phyloP scores from a whole-genome alignment of 1,284 basidiomycete genomes.

The Apiotrichum mycotoxinovorans region DNA sequence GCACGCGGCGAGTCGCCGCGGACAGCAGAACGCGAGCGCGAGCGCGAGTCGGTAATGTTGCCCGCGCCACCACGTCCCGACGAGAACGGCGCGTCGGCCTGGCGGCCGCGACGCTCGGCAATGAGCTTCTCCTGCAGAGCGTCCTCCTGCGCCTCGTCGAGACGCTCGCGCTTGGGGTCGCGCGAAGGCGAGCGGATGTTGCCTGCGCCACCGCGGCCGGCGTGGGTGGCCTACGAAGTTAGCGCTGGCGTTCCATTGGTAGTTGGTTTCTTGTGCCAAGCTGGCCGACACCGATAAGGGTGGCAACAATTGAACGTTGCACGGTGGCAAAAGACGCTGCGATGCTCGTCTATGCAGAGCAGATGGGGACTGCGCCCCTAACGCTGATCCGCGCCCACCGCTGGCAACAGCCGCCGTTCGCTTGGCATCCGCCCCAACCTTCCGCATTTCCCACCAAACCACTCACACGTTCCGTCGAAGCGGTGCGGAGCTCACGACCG shows the following conservation, averaged over 20 bases:
- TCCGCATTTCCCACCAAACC: not conserved
- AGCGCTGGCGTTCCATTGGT: constrained; percentile 1
- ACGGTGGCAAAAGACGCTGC: too few relatives aligned
- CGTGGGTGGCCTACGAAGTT: constrained; percentile 36
- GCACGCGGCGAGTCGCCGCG: constrained; percentile 1
- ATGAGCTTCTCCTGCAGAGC: constrained; percentile 43
- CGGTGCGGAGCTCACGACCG: constrained; percentile 35
- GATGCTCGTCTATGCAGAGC: too few relatives aligned
- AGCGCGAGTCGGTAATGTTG: constrained; percentile 37
- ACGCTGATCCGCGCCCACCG: too few relatives aligned
- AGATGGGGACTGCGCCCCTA: too few relatives aligned
- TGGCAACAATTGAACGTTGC: not conserved
- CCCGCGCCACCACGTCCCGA: constrained; percentile 49
- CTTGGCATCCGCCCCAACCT: not conserved
- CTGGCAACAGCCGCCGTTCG: too few relatives aligned
- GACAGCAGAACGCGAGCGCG: constrained; percentile 26
- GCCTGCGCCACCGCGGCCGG: constrained; percentile 49
- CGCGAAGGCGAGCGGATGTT: constrained; percentile 47
- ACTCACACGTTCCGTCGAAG: constrained; percentile 35
- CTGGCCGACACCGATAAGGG: not conserved
- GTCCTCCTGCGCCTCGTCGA: constrained; percentile 40
- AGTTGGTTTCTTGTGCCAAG: too few relatives aligned
- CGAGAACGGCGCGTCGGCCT: constrained; percentile 39
- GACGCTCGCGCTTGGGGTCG: constrained; percentile 27
- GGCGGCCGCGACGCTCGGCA: constrained; percentile 44